phyloP scores from a whole-genome alignment of 179 eudicot species.

The Beta lomatogona region DNA sequence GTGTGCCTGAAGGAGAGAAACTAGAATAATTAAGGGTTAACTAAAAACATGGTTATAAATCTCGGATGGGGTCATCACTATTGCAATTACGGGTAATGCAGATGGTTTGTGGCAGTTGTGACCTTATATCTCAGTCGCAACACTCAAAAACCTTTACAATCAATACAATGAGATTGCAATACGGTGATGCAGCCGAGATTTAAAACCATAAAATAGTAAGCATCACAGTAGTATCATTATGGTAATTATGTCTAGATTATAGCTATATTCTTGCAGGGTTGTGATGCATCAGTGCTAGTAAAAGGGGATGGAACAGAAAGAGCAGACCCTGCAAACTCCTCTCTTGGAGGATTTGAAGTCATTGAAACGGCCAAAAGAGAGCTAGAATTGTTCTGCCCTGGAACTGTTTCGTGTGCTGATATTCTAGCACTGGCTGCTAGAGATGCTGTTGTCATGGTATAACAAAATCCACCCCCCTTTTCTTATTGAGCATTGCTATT shows the following conservation, averaged over 20 bases:
- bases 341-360: conserved; percentile 49
- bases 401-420: conserved; percentile 60
- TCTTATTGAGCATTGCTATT: neutral
- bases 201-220: neutral
- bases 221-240: neutral
- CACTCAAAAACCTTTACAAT: too few relatives aligned
- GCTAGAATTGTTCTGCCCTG: conserved; percentile 53
- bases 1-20: too few relatives aligned
- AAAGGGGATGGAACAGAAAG: conserved; percentile 44
- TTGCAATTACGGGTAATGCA: too few relatives aligned
- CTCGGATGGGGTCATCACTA: too few relatives aligned
- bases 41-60: too few relatives aligned
- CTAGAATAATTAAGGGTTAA: too few relatives aligned
- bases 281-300: conserved; percentile 49
- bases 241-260: neutral
- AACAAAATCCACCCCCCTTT: neutral
- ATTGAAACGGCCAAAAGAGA: conserved; percentile 43
- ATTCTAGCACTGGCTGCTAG: conserved; percentile 60
- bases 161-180: too few relatives aligned
- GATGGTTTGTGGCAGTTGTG: too few relatives aligned
- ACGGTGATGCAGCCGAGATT: too few relatives aligned
- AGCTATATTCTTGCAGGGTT: conserved; percentile 38
- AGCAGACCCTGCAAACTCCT: conserved; percentile 41
- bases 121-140: too few relatives aligned
- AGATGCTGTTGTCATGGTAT: conserved; percentile 60